These are phyloP conservation scores for Phialophora tarda DNA, from an alignment of 2,329 filamentous ascomycete genomes.

Conservation along the genomic window DNA sequence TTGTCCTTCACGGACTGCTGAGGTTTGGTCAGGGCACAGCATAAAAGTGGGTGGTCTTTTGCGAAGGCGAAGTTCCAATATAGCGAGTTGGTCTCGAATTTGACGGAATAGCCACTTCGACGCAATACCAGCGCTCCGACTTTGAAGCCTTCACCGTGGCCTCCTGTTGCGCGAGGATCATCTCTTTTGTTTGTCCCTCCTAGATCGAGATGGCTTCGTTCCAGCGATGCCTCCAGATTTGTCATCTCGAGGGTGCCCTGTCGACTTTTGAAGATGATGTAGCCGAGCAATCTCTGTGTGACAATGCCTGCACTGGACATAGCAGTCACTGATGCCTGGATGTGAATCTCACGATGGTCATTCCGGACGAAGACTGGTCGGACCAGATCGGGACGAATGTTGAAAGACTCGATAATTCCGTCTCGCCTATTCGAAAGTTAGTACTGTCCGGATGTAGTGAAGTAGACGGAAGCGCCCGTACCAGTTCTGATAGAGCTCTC, in stretches of 20 bases:
- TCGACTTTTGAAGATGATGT: constrained; percentile 36
- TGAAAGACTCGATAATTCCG: constrained; percentile 29
- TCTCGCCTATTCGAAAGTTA: constrained; percentile 31
- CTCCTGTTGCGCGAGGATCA: constrained; percentile 34
- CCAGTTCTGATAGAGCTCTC: constrained; percentile 38
- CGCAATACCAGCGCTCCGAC: constrained; percentile 41
- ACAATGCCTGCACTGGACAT: neutral
- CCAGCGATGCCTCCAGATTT: constrained; percentile 39
- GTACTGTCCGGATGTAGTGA: neutral
- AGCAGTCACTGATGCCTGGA: constrained; percentile 6
- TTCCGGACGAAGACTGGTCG: constrained; percentile 7
- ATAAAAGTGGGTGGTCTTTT: neutral
- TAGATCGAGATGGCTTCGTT: constrained; percentile 22
- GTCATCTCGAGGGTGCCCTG: constrained; percentile 36
- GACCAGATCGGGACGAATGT: neutral
- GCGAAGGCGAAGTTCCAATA: constrained; percentile 36
- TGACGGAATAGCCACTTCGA: constrained; percentile 35
- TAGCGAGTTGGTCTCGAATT: constrained; percentile 33
- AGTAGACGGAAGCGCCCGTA: constrained; percentile 2
- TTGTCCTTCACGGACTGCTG: neutral
- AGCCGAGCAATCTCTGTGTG: constrained; percentile 32
- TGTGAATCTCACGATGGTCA: constrained; percentile 18
- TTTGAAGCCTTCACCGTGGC: constrained; percentile 43
- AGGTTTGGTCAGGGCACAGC: neutral
- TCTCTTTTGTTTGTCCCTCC: constrained; percentile 32